phyloP scores from a whole-genome alignment of 148 eudicot genomes.

The Vaccinium vitisidaea region DNA sequence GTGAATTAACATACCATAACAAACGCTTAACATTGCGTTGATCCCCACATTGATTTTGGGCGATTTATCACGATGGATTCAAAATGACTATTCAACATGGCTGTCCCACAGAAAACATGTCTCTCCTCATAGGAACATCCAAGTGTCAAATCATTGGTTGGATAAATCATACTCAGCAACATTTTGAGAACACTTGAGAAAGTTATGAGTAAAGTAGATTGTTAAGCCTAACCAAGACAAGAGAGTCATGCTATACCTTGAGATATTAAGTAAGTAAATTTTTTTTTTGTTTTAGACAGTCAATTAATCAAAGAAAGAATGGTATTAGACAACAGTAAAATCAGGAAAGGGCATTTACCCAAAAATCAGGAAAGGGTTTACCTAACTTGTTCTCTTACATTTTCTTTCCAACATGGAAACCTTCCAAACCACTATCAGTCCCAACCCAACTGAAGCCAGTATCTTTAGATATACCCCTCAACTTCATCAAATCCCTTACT shows the following conservation, averaged over 20 bases:
- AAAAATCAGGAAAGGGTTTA: neutral
- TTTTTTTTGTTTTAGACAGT: neutral
- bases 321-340: slow-evolving; percentile 4
- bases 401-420: slow-evolving; percentile 41
- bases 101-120: neutral
- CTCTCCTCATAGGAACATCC: neutral
- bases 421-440: slow-evolving; percentile 44
- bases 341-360: neutral
- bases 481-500: slow-evolving; percentile 79
- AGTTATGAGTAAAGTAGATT: neutral
- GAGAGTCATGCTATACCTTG: neutral
- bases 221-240: slow-evolving; percentile 2
- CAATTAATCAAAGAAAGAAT: neutral
- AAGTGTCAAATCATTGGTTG: neutral
- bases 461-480: slow-evolving; percentile 61
- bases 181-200: neutral
- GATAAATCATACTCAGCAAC: neutral
- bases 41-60: neutral
- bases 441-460: slow-evolving; percentile 84
- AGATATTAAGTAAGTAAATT: neutral
- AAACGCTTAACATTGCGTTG: neutral
- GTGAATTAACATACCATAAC: neutral
- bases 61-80: neutral
- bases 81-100: neutral
- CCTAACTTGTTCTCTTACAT: slow-evolving; percentile 17